Evolutionary conservation across 768 basidiomycete genomes (phyloP), one percentile per base, ranked within the genome.

Genomic region (Lyophyllum atratum): DNA sequence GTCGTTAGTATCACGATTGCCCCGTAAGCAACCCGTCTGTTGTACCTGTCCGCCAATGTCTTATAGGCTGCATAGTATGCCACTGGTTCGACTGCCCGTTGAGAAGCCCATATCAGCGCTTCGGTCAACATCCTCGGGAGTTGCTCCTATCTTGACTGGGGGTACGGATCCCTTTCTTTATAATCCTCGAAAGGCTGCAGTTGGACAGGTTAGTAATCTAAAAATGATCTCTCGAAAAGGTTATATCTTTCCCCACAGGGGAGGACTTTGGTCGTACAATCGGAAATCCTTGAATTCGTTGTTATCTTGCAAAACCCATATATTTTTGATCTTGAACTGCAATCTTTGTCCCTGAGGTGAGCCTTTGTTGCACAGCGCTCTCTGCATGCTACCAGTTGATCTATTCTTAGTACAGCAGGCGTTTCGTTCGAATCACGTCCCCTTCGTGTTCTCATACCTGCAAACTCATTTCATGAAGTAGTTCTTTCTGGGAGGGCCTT

Each of bases 231-330:
- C n/a, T n/a, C n/a, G n/a, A 7, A 37, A 19, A 22, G 19, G 47
- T 60, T 25, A 57, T 53, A 56, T 37, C 21, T 25, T 24, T 34
- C 22, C 33, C 24, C 48, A 15, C 58, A 88, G 85, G 79, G 75
- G 7, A 82, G 85, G 76, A 75, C 82, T 0, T 65, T 90, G 12
- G 80, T 95, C 14, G 91, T 94, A 1, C 91, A 92, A 68, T 88
- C 88, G 62, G 97, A 98, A 69, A 71, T 74, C 3, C 74, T 94
- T 28, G 95, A 98, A 63, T 82, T 98, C 62, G 80, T 86, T 8
- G 76, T 98, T 44, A 87, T 89, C 21, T 72, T 99, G n/a, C 85
- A 86, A 55, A 99, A 99, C 70, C 93, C 94, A 1, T 96, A 89
- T 70, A 83, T 92, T 3, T 96, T 98, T 70, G 93, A 95, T 59